Percentiles rank a stretch among this genome's conserved stretches.
phyloP scores from a whole-genome alignment of 345 rosid species.

The Populus tremula region DNA sequence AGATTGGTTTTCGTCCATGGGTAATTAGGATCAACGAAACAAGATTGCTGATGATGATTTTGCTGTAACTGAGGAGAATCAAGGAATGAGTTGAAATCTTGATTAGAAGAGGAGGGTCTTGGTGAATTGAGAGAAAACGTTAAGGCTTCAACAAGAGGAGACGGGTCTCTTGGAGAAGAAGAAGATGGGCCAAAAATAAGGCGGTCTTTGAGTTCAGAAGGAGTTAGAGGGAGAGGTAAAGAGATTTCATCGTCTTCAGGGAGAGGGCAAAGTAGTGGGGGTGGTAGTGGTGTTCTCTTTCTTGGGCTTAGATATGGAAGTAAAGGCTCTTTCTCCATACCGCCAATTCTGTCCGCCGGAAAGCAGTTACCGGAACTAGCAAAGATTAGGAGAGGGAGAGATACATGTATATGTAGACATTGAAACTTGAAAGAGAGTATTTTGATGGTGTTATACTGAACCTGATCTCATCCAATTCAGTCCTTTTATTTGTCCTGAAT shows the following conservation, averaged over 20 bases:
- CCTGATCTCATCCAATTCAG: background rate
- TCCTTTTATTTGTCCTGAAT: background rate
- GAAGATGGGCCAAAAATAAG: constrained; percentile 65
- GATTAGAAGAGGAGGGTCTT: constrained; percentile 26
- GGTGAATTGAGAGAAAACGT: constrained; percentile 41
- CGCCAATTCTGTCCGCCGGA: background rate
- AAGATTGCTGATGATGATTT: constrained; percentile 26
- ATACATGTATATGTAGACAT: background rate
- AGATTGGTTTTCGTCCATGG: constrained; percentile 31
- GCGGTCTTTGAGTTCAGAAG: constrained; percentile 60
- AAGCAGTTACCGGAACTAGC: background rate
- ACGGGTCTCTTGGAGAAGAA: constrained; percentile 36
- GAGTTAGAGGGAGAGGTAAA: constrained; percentile 57
- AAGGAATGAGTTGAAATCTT: background rate
- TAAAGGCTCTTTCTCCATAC: constrained; percentile 62
- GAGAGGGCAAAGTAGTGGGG: constrained; percentile 50
- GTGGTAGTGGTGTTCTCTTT: constrained; percentile 20
- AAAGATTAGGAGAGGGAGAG: background rate
- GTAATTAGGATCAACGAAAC: constrained; percentile 36
- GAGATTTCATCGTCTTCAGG: constrained; percentile 70
- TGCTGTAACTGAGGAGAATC: constrained; percentile 18
- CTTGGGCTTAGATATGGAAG: constrained; percentile 48
- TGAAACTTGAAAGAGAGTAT: too few species aligned
- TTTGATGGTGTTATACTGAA: background rate
- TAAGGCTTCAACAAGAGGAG: constrained; percentile 49